Evolutionary conservation across 495 filamentous ascomycete genomes (phyloP).

Genomic region (Lophiotrema nucula): DNA sequence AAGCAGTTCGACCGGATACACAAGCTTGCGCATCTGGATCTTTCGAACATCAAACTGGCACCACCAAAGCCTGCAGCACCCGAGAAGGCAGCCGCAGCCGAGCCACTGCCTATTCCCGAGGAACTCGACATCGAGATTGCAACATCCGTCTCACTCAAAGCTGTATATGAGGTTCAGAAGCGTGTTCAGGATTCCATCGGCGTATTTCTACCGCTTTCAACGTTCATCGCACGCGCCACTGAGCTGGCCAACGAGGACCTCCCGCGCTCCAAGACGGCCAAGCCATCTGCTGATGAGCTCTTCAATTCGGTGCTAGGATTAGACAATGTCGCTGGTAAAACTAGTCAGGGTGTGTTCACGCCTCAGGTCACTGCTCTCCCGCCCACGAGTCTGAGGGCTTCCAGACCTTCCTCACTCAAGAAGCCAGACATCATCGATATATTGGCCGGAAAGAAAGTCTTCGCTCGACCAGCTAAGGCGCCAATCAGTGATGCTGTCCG

Average conservation of each 20-base stretch:
- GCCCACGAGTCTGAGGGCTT: conserved; percentile 36
- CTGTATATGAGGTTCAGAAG: conserved; percentile 75
- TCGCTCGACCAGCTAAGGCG: conserved; percentile 35
- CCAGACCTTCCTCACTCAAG: conserved; percentile 35
- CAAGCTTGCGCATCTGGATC: conserved; percentile 79
- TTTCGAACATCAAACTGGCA: conserved; percentile 90
- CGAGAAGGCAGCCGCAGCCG: conserved; percentile 40
- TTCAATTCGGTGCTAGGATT: conserved; percentile 85
- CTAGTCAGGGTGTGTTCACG: conserved; percentile 59
- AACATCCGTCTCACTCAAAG: conserved; percentile 71
- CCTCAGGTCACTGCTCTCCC: conserved; percentile 71
- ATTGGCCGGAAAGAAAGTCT: conserved; percentile 53
- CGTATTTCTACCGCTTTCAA: conserved; percentile 77
- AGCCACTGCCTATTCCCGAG: conserved; percentile 44
- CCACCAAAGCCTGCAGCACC: conserved; percentile 42
- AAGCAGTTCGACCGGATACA: conserved; percentile 65
- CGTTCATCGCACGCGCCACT: conserved; percentile 79
- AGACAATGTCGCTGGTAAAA: conserved; percentile 53
- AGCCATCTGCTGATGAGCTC: conserved; percentile 73
- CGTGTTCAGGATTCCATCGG: conserved; percentile 72
- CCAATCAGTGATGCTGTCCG: conserved; percentile 37
- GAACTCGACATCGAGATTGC: conserved; percentile 56
- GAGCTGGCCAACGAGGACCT: conserved; percentile 83
- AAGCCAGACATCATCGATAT: conserved; percentile 75
- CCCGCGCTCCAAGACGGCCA: conserved; percentile 59